phyloP scores from a whole-genome alignment of 1,284 basidiomycete species.

The Malassezia restricta region DNA sequence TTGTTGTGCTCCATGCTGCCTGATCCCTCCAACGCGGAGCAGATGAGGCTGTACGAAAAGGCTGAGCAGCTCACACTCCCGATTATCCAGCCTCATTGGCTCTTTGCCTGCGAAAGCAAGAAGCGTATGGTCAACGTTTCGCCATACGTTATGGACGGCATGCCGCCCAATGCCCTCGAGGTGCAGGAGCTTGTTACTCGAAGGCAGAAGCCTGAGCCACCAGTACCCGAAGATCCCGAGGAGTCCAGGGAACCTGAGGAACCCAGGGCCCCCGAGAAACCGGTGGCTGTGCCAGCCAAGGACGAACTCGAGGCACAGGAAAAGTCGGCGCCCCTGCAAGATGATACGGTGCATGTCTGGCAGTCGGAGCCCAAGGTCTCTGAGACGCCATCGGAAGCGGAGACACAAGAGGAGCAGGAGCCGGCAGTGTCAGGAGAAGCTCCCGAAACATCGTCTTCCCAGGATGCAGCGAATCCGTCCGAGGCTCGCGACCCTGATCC shows the following conservation, averaged over 20 bases:
- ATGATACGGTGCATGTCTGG: neutral
- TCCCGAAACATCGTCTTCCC: no score
- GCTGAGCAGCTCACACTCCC: conserved; percentile 43
- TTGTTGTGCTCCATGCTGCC: conserved; percentile 26
- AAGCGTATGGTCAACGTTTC: conserved; percentile 43
- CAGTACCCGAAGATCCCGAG: neutral
- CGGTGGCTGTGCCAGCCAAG: neutral
- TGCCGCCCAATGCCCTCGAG: conserved; percentile 34
- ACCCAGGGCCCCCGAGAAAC: neutral
- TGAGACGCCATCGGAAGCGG: no score
- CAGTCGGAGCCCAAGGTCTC: no score
- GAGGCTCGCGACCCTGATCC: no score
- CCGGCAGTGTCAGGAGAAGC: no score
- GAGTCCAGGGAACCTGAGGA: neutral
- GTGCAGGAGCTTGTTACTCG: neutral
- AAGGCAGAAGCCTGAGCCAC: neutral
- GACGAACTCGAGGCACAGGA: neutral
- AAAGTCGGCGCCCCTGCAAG: neutral
- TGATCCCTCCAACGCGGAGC: neutral
- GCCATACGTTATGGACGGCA: conserved; percentile 37
- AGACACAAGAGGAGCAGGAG: no score
- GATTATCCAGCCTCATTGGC: conserved; percentile 43
- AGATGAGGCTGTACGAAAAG: conserved; percentile 22
- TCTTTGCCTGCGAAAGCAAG: conserved; percentile 40
- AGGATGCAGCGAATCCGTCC: no score